Percentiles rank a stretch among this genome's conserved stretches.
phyloP scores from a whole-genome alignment of 345 rosid species.

The Rhizophora apiculata region DNA sequence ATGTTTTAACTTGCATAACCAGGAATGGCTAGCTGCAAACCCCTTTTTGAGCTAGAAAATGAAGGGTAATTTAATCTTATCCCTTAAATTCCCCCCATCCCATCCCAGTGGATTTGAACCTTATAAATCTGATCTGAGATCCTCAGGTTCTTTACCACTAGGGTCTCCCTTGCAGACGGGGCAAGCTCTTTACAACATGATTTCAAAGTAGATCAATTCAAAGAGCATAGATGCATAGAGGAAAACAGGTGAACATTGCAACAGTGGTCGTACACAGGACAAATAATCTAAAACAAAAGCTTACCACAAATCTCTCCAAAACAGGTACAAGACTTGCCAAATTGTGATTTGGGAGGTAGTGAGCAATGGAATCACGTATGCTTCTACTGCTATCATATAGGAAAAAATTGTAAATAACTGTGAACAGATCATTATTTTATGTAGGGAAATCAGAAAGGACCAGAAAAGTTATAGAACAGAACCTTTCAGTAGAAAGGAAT shows the following conservation, averaged over 20 bases:
- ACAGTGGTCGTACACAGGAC: slow-evolving; percentile 2
- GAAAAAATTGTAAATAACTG: slow-evolving; percentile 4
- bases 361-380: slow-evolving; percentile 71
- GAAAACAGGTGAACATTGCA: neutral
- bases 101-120: too few species aligned
- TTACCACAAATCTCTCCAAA: slow-evolving; percentile 97
- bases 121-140: too few species aligned
- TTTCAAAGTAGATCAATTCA: neutral
- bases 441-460: neutral
- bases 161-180: too few species aligned
- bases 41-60: too few species aligned
- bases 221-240: neutral
- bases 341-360: slow-evolving; percentile 65
- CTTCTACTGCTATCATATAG: slow-evolving; percentile 51
- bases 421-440: neutral
- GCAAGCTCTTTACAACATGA: too few species aligned
- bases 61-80: too few species aligned
- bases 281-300: slow-evolving; percentile 20
- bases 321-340: slow-evolving; percentile 78
- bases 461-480: neutral
- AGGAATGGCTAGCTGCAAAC: too few species aligned
- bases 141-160: too few species aligned
- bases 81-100: too few species aligned
- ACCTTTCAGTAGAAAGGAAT: slow-evolving; percentile 98
- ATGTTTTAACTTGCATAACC: too few species aligned